Percentiles rank a stretch among this genome's conserved stretches.
These are phyloP conservation scores for Chenopodium formosanum DNA, from an alignment of 148 eudicot genomes.

Conservation along the genomic window DNA sequence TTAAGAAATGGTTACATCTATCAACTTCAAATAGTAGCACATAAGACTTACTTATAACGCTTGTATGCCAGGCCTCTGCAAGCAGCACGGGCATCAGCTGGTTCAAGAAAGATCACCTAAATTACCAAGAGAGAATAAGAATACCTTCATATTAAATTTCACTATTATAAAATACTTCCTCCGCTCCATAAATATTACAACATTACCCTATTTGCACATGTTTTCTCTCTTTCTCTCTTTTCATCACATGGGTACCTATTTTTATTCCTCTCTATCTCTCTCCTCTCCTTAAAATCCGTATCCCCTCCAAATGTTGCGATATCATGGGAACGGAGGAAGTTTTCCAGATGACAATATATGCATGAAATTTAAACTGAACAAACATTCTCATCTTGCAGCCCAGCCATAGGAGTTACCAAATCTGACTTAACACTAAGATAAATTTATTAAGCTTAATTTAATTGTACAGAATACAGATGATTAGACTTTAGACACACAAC, in stretches of 20 bases:
- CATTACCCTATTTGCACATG: too few species aligned
- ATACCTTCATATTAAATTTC: background rate
- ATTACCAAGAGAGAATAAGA: background rate
- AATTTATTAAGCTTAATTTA: too few species aligned
- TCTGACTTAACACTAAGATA: background rate
- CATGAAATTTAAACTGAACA: background rate
- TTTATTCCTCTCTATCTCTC: too few species aligned
- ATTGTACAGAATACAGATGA: background rate
- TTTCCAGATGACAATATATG: background rate
- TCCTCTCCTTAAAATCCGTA: too few species aligned
- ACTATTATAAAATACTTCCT: background rate
- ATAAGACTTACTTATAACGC: constrained; percentile 74
- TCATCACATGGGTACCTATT: too few species aligned
- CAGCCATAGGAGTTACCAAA: background rate
- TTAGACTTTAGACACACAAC: background rate
- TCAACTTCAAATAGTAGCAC: background rate
- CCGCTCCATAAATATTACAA: too few species aligned
- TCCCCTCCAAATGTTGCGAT: too few species aligned
- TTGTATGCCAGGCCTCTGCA: constrained; percentile 69
- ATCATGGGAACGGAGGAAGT: background rate
- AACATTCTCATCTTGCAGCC: background rate
- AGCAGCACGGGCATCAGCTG: constrained; percentile 86
- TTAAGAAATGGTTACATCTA: background rate
- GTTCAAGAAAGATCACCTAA: constrained; percentile 87
- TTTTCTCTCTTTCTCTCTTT: too few species aligned